These are phyloP conservation scores for Lippia alba DNA, from an alignment of 305 asterid genomes.

Conservation along the genomic window DNA sequence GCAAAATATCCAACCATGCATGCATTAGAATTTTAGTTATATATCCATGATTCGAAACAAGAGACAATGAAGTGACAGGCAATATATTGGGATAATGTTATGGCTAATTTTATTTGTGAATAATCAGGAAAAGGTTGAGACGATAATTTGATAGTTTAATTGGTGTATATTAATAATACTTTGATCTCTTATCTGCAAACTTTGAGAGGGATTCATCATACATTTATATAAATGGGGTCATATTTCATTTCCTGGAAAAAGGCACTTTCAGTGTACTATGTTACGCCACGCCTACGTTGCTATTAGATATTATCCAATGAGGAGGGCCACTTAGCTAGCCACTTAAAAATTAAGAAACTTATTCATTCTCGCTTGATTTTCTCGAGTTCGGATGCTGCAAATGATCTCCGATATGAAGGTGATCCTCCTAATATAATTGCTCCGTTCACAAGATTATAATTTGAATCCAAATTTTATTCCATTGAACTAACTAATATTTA, in stretches of 20 bases:
- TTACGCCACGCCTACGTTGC: conserved; percentile 27
- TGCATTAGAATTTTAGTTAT: background rate
- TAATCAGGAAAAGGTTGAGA: background rate
- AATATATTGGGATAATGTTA: background rate
- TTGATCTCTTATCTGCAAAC: conserved; percentile 17
- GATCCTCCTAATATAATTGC: too few species aligned
- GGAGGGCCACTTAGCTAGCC: too few species aligned
- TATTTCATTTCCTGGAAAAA: background rate
- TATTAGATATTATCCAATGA: too few species aligned
- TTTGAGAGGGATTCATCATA: conserved; percentile 25
- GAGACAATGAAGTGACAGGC: conserved; percentile 12
- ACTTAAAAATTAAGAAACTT: too few species aligned
- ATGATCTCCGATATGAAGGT: too few species aligned
- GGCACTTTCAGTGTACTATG: conserved; percentile 29
- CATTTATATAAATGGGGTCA: conserved; percentile 9
- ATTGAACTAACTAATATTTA: too few species aligned
- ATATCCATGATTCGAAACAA: background rate
- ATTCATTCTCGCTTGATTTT: too few species aligned
- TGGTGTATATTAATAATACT: background rate
- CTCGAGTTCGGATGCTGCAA: too few species aligned
- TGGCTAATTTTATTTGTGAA: conserved; percentile 1
- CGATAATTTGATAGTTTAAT: too few species aligned
- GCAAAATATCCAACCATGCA: conserved; percentile 4
- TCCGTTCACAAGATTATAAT: too few species aligned
- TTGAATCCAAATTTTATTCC: too few species aligned